phyloP scores from a whole-genome alignment of 2,329 filamentous ascomycete genomes.

The Penicillium glabrum region DNA sequence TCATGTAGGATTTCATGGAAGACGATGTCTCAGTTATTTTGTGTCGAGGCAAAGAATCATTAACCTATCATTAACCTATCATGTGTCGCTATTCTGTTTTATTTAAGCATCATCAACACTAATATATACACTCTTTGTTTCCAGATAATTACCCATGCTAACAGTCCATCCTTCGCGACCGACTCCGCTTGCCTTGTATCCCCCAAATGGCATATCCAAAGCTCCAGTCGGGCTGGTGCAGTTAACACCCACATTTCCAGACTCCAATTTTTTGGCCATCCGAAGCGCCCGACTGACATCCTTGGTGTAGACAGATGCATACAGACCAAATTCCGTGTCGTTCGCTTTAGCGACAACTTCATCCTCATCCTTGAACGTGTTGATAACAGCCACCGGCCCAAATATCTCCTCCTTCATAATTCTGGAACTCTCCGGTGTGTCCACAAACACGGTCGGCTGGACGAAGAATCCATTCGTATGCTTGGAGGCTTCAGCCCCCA shows the following conservation, averaged over 20 bases:
- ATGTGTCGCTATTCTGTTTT: too few relatives aligned
- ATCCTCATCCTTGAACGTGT: constrained; percentile 71
- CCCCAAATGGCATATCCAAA: constrained; percentile 44
- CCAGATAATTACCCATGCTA: constrained; percentile 12
- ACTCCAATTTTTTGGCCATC: constrained; percentile 67
- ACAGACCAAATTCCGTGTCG: constrained; percentile 69
- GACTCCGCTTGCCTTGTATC: constrained; percentile 16
- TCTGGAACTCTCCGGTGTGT: constrained; percentile 67
- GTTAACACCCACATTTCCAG: constrained; percentile 65
- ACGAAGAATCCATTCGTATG: constrained; percentile 78
- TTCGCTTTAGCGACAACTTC: constrained; percentile 70
- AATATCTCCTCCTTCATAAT: constrained; percentile 81
- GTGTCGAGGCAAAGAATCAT: too few relatives aligned
- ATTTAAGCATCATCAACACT: constrained; percentile 7
- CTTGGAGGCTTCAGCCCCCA: constrained; percentile 67
- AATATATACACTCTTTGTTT: constrained; percentile 15
- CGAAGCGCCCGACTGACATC: constrained; percentile 76
- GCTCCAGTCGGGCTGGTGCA: constrained; percentile 64
- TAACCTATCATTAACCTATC: too few relatives aligned
- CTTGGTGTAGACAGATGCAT: constrained; percentile 73
- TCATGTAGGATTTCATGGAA: too few relatives aligned
- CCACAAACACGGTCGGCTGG: constrained; percentile 79
- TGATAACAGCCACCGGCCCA: constrained; percentile 72
- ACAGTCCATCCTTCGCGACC: constrained; percentile 16
- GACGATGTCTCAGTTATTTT: too few relatives aligned